Percentiles rank a stretch among this genome's conserved stretches.
phyloP scores from a whole-genome alignment of 768 basidiomycete species.

The Phylloporus arenicola region DNA sequence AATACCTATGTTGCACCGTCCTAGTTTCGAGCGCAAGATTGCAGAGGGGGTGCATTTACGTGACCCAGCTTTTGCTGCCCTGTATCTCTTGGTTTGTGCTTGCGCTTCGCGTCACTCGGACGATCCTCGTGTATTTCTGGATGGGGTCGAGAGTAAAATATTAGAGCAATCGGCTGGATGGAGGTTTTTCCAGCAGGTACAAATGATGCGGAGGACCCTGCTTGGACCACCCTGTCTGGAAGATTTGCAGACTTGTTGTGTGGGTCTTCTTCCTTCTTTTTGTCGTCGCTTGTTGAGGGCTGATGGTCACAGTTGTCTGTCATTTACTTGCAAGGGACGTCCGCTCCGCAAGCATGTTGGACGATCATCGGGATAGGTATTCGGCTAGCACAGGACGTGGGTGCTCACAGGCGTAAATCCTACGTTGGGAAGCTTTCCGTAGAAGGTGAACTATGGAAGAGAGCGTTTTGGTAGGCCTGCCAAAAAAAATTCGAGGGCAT shows the following conservation, averaged over 20 bases:
- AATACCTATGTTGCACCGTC: constrained; percentile 67
- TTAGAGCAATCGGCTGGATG: constrained; percentile 46
- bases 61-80: constrained; percentile 49
- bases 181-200: constrained; percentile 47
- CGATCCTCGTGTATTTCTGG: constrained; percentile 50
- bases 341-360: constrained; percentile 64
- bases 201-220: constrained; percentile 53
- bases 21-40: constrained; percentile 54
- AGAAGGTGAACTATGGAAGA: constrained; percentile 60
- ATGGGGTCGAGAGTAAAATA: constrained; percentile 26
- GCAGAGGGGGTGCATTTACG: constrained; percentile 44
- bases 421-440: constrained; percentile 28
- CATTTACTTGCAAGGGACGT: constrained; percentile 50
- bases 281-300: constrained; percentile 5
- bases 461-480: constrained; percentile 40
- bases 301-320: constrained; percentile 41
- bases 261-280: constrained; percentile 26
- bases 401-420: constrained; percentile 43
- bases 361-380: constrained; percentile 57
- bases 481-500: background rate
- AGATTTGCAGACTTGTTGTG: constrained; percentile 67
- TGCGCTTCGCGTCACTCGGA: constrained; percentile 51
- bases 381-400: constrained; percentile 54
- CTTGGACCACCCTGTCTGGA: constrained; percentile 54
- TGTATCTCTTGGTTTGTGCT: constrained; percentile 68